Evolutionary conservation across 2,329 filamentous ascomycete species (phyloP), one percentile per base, ranked within the genome.

Genomic region (Fusarium udum): DNA sequence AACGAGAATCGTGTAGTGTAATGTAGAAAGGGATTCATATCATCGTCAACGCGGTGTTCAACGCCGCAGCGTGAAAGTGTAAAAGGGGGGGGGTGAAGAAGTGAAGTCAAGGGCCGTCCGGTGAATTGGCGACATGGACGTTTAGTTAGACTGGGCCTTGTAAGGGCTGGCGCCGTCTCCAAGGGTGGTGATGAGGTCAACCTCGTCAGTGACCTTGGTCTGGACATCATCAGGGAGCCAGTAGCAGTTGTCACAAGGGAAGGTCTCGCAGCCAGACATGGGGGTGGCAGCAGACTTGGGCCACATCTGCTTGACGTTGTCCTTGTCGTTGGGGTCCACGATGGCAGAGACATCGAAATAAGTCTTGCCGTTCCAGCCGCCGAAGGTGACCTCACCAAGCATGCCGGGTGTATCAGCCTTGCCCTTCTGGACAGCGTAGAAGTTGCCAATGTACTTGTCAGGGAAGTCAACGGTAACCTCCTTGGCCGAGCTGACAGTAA

Each of bases 271-370:
- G 46, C 88, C 88, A 26, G 87, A 89, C 76, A 85, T 80, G 66
- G 75, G 84, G 68, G 69, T 71, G 72, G 82, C 75, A 64, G 71
- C 60, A 58, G 60, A 75, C 62, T 78, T 79, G 34, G 88, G 87
- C 81, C 82, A 89, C 79, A 90, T 84, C 82, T 85, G 80, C 84
- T 89, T 88, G 76, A 90, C 84, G 75, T 87, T 87, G 71, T 85
- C 64, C 72, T 81, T 75, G 79, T 89, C 88, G 43, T 77, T 77
- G 57, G 86, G 80, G 79, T 87, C 81, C 75, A 89, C 86, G 72
- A 90, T 90, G 78, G 87, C 87, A 16, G 87, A 89, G 70, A 90
- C 87, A 71, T 90, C 88, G 65, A 88, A 90, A 84, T 85, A 90
- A 64, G 85, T 88, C 66, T 82, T 69, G 72, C 82, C 87, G 59